Evolutionary conservation across 345 rosid genomes (phyloP).

Genomic region (Acer campestre): DNA sequence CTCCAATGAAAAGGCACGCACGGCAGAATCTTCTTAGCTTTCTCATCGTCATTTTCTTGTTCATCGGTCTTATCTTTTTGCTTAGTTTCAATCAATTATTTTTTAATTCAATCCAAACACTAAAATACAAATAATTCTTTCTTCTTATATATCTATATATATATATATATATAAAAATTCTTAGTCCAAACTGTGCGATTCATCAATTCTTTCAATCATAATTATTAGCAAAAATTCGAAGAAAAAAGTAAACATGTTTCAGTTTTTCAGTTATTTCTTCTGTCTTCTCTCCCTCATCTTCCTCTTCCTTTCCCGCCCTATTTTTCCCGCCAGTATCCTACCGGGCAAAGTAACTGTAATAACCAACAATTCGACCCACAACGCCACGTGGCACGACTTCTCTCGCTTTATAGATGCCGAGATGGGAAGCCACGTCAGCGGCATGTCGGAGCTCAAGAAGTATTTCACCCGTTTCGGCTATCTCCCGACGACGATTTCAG

Average conservation of each 20-base stretch:
- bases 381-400: slow-evolving; percentile 77
- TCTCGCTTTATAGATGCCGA: slow-evolving; percentile 65
- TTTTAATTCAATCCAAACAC: background rate
- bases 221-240: slow-evolving; percentile 15
- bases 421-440: slow-evolving; percentile 61
- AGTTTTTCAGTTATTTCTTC: slow-evolving; percentile 31
- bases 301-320: slow-evolving; percentile 30
- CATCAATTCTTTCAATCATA: background rate
- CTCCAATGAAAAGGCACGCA: slow-evolving; percentile 36
- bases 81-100: background rate
- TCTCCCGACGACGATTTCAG: slow-evolving; percentile 27
- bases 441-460: slow-evolving; percentile 83
- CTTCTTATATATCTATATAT: background rate
- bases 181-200: slow-evolving; percentile 7
- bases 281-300: slow-evolving; percentile 22
- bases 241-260: slow-evolving; percentile 36
- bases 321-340: slow-evolving; percentile 45
- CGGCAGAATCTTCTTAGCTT: slow-evolving; percentile 50
- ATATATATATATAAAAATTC: background rate
- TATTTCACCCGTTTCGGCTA: slow-evolving; percentile 88
- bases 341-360: slow-evolving; percentile 40
- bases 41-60: slow-evolving; percentile 30
- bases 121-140: background rate
- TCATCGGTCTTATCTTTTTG: slow-evolving; percentile 18
- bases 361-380: slow-evolving; percentile 30